Percentiles rank a stretch among this genome's conserved stretches.
phyloP scores from a whole-genome alignment of 1,139 yeast species.

The Geotrichum aggregatum region DNA sequence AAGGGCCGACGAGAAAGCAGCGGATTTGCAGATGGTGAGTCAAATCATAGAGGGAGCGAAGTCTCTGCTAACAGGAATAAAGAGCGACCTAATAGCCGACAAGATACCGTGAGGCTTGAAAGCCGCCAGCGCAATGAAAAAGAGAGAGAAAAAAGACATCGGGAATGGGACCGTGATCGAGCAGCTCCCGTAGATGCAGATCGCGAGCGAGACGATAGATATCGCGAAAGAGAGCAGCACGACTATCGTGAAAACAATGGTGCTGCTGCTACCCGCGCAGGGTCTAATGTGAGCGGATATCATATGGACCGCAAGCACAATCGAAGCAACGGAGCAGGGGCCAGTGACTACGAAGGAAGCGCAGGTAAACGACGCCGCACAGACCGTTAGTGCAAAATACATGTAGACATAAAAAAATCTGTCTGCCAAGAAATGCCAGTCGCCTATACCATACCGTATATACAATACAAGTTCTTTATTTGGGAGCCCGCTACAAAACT shows the following conservation, averaged over 20 bases:
- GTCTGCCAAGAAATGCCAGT: too few species aligned
- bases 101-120: constrained; percentile 15
- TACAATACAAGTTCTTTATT: too few species aligned
- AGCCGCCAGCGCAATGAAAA: constrained; percentile 18
- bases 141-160: constrained; percentile 21
- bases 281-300: constrained; percentile 11
- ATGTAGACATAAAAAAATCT: too few species aligned
- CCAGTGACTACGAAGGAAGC: constrained; percentile 13
- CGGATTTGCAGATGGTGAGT: neutral
- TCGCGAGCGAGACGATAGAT: constrained; percentile 20
- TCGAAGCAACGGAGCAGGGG: constrained; percentile 14
- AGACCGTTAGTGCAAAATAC: constrained; percentile 12
- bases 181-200: constrained; percentile 2
- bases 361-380: constrained; percentile 18
- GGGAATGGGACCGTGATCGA: constrained; percentile 24
- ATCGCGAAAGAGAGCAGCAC: constrained; percentile 8
- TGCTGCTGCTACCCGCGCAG: constrained; percentile 13
- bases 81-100: constrained; percentile 5
- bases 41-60: neutral
- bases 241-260: constrained; percentile 13
- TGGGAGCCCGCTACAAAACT: too few species aligned
- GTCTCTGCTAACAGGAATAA: constrained; percentile 2
- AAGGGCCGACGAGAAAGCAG: neutral
- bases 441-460: too few species aligned
- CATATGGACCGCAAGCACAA: constrained; percentile 8